Evolutionary conservation across 257 asterid genomes (phyloP), one percentile per base, ranked within the genome.

Genomic region (Mentha longifolia): DNA sequence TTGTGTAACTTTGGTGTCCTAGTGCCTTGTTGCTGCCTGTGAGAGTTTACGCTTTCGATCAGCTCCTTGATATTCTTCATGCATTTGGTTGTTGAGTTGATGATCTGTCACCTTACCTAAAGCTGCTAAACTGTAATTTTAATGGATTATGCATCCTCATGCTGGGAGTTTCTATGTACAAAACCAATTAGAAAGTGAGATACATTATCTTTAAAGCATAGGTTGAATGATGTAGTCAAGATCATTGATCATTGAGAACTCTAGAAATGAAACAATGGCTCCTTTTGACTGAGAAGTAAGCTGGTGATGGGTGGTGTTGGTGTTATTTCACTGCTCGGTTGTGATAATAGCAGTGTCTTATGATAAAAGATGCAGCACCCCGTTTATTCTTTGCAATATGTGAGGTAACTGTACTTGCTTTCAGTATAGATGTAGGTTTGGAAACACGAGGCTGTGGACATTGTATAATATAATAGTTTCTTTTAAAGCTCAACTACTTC

Each of bases 401-500:
- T 88, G 97, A 92, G 99, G 99, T 95, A 92, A 95, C 87, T 69
- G 92, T 78, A 88, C 79, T 67, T 85, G 90, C 84, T 85, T 87
- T 79, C 80, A 46, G 74, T 68, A 74, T 74, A 45, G 73, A 86
- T 52, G 83, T 63, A 81, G 85, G 89, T 63, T 63, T 75, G 86
- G 79, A 73, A 72, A 78, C 71, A 84, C 77, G 33, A 72, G 71
- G 76, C 71, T 68, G 62, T 64, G 77, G 74, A 74, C 59, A 37
- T 65, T 59, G 49, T 80, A 59, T 70, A 68, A 43, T 69, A 64
- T 78, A 39, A 19, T 73, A 56, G 54, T 70, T 65, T 74, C 73
- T 52, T 62, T 83, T 76, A 75, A 84, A 82, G 77, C 89, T 95
- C 72, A 88, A 77, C 56, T 79, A 19, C 63, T 73, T 76, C 73